phyloP scores from a whole-genome alignment of 768 basidiomycete species.

The Phanerochaete carnosa region DNA sequence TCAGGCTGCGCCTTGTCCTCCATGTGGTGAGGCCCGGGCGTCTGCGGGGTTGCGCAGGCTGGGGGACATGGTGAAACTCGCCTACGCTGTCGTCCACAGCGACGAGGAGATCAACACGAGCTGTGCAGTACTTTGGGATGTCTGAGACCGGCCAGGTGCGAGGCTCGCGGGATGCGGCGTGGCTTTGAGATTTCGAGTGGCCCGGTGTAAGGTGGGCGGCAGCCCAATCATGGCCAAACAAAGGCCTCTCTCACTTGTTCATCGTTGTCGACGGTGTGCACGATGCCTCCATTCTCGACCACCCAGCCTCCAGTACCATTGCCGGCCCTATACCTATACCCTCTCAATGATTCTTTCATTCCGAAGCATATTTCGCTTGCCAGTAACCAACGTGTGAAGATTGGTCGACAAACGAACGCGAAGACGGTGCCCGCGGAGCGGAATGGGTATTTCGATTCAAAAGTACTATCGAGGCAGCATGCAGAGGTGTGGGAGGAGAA shows the following conservation, averaged over 20 bases:
- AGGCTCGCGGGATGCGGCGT: slow-evolving; percentile 17
- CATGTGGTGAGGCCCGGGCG: background rate
- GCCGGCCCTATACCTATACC: slow-evolving; percentile 58
- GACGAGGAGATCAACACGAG: background rate
- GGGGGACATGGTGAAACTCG: background rate
- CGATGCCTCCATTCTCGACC: slow-evolving; percentile 27
- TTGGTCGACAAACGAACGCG: slow-evolving; percentile 93
- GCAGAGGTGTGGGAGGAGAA: slow-evolving; percentile 98
- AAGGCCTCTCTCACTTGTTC: slow-evolving; percentile 19
- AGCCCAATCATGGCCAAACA: slow-evolving; percentile 15
- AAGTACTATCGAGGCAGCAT: slow-evolving; percentile 90
- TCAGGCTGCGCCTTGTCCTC: background rate
- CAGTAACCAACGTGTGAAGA: slow-evolving; percentile 72
- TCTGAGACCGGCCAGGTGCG: background rate
- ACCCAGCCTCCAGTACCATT: slow-evolving; percentile 22
- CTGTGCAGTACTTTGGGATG: background rate
- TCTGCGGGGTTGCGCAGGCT: background rate
- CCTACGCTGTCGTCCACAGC: background rate
- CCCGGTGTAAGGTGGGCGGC: slow-evolving; percentile 8
- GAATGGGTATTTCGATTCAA: slow-evolving; percentile 97
- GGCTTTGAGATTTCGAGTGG: slow-evolving; percentile 8
- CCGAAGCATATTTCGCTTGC: slow-evolving; percentile 90
- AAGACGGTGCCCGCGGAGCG: slow-evolving; percentile 91
- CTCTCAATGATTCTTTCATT: slow-evolving; percentile 90
- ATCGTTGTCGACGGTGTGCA: slow-evolving; percentile 25